Conservation (phyloP, 306 rosid genomes). For the Acacia crassicarpa region DNA sequence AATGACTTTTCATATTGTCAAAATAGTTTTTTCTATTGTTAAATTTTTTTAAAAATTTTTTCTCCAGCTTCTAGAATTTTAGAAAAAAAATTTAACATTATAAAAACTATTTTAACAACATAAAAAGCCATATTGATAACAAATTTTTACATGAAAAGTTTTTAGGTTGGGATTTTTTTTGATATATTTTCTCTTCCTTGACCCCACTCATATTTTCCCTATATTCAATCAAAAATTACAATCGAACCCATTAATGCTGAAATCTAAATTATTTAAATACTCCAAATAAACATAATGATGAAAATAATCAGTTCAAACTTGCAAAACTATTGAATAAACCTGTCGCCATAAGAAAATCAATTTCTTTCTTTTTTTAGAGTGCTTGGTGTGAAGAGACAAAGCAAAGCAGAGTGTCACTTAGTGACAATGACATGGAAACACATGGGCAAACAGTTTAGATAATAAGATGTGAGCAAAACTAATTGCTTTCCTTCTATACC, state of each 20-base stretch:
- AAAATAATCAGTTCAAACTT: not conserved
- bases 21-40: too few species aligned
- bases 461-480: not conserved
- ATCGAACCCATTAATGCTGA: not conserved
- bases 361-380: not conserved
- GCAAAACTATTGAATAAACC: not conserved
- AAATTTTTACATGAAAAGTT: too few species aligned
- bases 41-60: too few species aligned
- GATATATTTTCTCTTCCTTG: too few species aligned
- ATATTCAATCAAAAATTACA: not conserved
- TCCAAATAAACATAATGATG: not conserved
- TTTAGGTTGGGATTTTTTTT: too few species aligned
- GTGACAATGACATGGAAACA: conserved; percentile 1
- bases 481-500: conserved; percentile 40
- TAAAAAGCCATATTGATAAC: too few species aligned
- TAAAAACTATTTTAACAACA: too few species aligned
- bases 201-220: too few species aligned
- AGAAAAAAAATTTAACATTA: too few species aligned
- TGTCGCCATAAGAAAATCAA: not conserved
- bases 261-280: not conserved
- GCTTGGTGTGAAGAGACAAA: not conserved
- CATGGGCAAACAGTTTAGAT: conserved; percentile 2
- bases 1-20: too few species aligned
- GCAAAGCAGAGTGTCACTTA: not conserved
- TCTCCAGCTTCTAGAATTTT: too few species aligned